These are phyloP conservation scores for Begonia masoniana DNA, from an alignment of 306 rosid species.

Conservation along the genomic window DNA sequence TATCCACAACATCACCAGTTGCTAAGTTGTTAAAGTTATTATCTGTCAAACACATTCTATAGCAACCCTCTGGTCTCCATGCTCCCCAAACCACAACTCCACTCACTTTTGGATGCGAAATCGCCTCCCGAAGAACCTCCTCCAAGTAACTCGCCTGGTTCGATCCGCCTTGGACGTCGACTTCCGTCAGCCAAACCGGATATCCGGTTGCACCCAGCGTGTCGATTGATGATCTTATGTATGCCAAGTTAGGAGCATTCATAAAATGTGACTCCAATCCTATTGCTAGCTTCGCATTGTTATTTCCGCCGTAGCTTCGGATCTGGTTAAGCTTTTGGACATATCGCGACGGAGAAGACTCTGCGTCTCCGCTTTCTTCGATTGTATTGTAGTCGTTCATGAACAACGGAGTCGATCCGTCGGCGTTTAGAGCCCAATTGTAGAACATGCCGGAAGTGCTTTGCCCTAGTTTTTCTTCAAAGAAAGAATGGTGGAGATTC, in stretches of 20 bases:
- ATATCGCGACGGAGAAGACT: slow-evolving; percentile 30
- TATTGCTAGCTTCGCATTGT: slow-evolving; percentile 21
- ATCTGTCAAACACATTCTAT: slow-evolving; percentile 43
- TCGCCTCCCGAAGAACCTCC: slow-evolving; percentile 40
- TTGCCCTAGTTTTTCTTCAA: slow-evolving; percentile 31
- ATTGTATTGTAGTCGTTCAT: slow-evolving; percentile 59
- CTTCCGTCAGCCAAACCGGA: slow-evolving; percentile 70
- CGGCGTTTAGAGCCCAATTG: slow-evolving; percentile 26
- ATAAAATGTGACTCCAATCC: slow-evolving; percentile 62
- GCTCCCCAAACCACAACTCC: slow-evolving; percentile 63
- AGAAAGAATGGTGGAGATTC: slow-evolving; percentile 43
- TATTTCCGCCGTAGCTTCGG: slow-evolving; percentile 14
- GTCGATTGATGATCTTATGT: slow-evolving; percentile 59
- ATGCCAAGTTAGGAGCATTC: slow-evolving; percentile 31
- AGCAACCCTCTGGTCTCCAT: slow-evolving; percentile 38
- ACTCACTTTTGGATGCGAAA: slow-evolving; percentile 45
- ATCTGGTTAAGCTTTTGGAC: slow-evolving; percentile 36
- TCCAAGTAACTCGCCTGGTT: slow-evolving; percentile 37
- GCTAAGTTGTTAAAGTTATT: slow-evolving; percentile 49
- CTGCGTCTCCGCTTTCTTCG: slow-evolving; percentile 35
- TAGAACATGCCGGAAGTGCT: slow-evolving; percentile 21
- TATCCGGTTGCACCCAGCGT: slow-evolving; percentile 39
- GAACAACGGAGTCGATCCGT: slow-evolving; percentile 30
- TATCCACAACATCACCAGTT: slow-evolving; percentile 61
- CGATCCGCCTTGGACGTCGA: slow-evolving; percentile 33